Evolutionary conservation across 768 basidiomycete genomes (phyloP).

Genomic region (Leccinum subtestaceum): DNA sequence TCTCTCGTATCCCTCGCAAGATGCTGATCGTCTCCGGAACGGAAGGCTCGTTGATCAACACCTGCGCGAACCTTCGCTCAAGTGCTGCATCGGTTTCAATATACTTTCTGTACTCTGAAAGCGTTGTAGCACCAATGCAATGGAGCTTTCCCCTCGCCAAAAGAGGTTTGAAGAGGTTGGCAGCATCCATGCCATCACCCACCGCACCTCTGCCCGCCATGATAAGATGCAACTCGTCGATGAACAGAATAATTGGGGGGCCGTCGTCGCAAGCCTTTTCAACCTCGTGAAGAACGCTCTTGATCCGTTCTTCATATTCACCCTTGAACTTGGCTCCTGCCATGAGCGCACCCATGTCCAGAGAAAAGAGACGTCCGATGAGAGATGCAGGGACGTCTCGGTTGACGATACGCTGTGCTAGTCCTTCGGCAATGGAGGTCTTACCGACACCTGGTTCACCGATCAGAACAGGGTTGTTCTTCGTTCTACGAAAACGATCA

Average conservation of each 20-base stretch:
- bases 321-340: conserved; percentile 91
- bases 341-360: conserved; percentile 96
- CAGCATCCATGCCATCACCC: conserved; percentile 92
- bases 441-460: conserved; percentile 96
- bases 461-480: conserved; percentile 96
- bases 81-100: conserved; percentile 92
- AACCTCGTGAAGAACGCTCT: conserved; percentile 87
- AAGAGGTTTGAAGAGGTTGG: conserved; percentile 88
- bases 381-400: conserved; percentile 82
- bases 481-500: conserved; percentile 57
- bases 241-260: conserved; percentile 83
- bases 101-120: conserved; percentile 88
- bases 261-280: conserved; percentile 83
- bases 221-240: conserved; percentile 93
- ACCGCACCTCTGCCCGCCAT: conserved; percentile 84
- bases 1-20: conserved; percentile 89
- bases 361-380: conserved; percentile 71
- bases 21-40: conserved; percentile 92
- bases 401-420: conserved; percentile 93
- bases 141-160: conserved; percentile 79
- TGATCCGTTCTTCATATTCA: conserved; percentile 96
- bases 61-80: conserved; percentile 90
- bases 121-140: conserved; percentile 88
- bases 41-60: conserved; percentile 85
- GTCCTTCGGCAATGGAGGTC: conserved; percentile 91